A percentile compares a stretch with the other conserved stretches of the same genome.
Conservation (phyloP, 1,139 yeast species). For the Schizosaccharomyces versatilis region DNA sequence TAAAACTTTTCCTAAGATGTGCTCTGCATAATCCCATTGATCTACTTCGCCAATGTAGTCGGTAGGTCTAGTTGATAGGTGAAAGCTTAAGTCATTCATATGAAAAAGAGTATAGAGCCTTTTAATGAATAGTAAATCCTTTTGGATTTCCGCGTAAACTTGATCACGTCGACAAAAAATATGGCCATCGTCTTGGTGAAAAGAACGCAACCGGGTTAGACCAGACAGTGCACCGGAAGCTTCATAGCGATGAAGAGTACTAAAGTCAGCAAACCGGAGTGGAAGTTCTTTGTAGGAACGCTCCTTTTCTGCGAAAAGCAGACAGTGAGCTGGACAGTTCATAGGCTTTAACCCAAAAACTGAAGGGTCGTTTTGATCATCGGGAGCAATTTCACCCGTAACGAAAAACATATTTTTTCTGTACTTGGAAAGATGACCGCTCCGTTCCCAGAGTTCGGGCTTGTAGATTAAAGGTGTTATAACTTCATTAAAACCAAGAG, state of each 20-base stretch:
- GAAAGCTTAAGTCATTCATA: slow-evolving; percentile 58
- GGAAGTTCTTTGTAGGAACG: slow-evolving; percentile 89
- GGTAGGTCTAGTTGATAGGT: slow-evolving; percentile 84
- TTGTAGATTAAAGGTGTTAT: slow-evolving; percentile 96
- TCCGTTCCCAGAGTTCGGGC: slow-evolving; percentile 85
- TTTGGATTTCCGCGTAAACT: slow-evolving; percentile 59
- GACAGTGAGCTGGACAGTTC: slow-evolving; percentile 98
- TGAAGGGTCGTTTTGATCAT: slow-evolving; percentile 15
- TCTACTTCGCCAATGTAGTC: slow-evolving; percentile 67
- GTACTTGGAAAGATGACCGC: slow-evolving; percentile 96
- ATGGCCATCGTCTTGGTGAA: slow-evolving; percentile 98
- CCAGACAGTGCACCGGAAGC: slow-evolving; percentile 80
- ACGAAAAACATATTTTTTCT: slow-evolving; percentile 93
- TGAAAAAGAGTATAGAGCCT: slow-evolving; percentile 68
- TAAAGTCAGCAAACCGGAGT: slow-evolving; percentile 88
- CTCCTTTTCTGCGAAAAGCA: slow-evolving; percentile 66
- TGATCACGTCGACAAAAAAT: slow-evolving; percentile 84
- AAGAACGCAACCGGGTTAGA: slow-evolving; percentile 84
- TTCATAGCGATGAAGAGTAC: slow-evolving; percentile 86
- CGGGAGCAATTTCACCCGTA: slow-evolving; percentile 68
- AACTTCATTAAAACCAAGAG: slow-evolving; percentile 90
- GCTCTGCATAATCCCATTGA: slow-evolving; percentile 79
- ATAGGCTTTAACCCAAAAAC: slow-evolving; percentile 77
- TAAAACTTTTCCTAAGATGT: slow-evolving; percentile 47
- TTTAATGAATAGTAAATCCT: slow-evolving; percentile 58